Percentiles rank a stretch among this genome's conserved stretches.
Evolutionary conservation across 345 rosid species (phyloP).

Genomic region (Geranium rotundifolium): DNA sequence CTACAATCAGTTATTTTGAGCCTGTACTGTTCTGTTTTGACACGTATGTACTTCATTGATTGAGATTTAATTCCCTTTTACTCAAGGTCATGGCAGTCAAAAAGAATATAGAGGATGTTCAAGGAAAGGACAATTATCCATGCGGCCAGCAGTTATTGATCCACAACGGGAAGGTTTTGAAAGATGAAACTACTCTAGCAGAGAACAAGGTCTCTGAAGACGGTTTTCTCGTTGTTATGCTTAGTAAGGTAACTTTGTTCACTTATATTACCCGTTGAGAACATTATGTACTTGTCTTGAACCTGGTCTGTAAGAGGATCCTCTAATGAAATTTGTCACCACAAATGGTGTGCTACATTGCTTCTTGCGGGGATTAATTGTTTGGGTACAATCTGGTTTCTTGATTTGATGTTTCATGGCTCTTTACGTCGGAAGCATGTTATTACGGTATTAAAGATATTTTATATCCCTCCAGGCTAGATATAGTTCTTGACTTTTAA

Average conservation of each 20-base stretch:
- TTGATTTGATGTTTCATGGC: not conserved
- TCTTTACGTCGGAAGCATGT: not conserved
- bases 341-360: too few species aligned
- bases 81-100: conserved; percentile 86
- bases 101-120: conserved; percentile 88
- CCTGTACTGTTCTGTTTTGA: not conserved
- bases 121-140: conserved; percentile 93
- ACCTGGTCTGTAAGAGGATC: not conserved
- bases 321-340: not conserved
- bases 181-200: conserved; percentile 81
- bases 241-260: conserved; percentile 59
- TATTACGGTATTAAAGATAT: not conserved
- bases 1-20: not conserved
- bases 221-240: conserved; percentile 99
- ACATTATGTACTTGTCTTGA: not conserved
- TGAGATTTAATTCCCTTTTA: not conserved
- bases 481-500: not conserved
- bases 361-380: too few species aligned
- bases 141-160: conserved; percentile 90
- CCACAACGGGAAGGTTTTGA: conserved; percentile 95
- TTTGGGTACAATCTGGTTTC: not conserved
- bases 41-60: not conserved
- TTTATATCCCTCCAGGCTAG: not conserved
- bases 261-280: not conserved
- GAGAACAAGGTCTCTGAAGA: conserved; percentile 83